These are phyloP conservation scores for Solanum arcanum DNA, from an alignment of 257 asterid genomes.

Conservation along the genomic window DNA sequence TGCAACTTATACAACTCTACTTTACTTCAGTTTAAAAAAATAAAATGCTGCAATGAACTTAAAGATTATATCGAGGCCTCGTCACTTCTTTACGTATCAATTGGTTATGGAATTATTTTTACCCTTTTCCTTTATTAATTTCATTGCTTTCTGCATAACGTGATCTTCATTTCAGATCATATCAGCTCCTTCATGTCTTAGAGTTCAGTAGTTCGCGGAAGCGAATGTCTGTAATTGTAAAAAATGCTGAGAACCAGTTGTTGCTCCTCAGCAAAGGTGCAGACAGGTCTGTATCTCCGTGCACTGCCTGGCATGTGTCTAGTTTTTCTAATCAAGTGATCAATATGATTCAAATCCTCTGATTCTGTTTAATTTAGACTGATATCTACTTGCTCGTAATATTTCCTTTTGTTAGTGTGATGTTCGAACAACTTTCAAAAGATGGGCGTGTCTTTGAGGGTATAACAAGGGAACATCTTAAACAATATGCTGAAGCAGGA, in stretches of 20 bases:
- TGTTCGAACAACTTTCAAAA: slow-evolving; percentile 70
- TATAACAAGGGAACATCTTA: slow-evolving; percentile 57
- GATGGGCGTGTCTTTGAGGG: slow-evolving; percentile 30
- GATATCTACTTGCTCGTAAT: background rate
- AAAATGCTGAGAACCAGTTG: slow-evolving; percentile 53
- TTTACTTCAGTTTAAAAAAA: background rate
- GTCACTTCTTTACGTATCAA: background rate
- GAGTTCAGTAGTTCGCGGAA: slow-evolving; percentile 93
- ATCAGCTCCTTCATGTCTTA: slow-evolving; percentile 66
- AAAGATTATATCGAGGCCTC: background rate
- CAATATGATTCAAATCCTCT: background rate
- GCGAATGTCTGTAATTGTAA: slow-evolving; percentile 91
- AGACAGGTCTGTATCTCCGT: slow-evolving; percentile 47
- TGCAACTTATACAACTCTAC: background rate
- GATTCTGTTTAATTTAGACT: background rate
- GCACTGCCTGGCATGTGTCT: background rate
- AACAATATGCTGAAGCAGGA: slow-evolving; percentile 81
- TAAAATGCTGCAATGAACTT: background rate
- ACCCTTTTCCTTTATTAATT: background rate
- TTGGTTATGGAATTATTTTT: background rate
- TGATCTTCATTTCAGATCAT: slow-evolving; percentile 46
- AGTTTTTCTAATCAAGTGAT: background rate
- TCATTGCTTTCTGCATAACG: background rate
- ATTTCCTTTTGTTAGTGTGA: slow-evolving; percentile 44
- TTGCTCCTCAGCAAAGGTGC: slow-evolving; percentile 93